A percentile compares a stretch with the other conserved stretches of the same genome.
These are phyloP conservation scores for Pythium guiyangense DNA, from an alignment of 352 stramenopile species.

Conservation along the genomic window DNA sequence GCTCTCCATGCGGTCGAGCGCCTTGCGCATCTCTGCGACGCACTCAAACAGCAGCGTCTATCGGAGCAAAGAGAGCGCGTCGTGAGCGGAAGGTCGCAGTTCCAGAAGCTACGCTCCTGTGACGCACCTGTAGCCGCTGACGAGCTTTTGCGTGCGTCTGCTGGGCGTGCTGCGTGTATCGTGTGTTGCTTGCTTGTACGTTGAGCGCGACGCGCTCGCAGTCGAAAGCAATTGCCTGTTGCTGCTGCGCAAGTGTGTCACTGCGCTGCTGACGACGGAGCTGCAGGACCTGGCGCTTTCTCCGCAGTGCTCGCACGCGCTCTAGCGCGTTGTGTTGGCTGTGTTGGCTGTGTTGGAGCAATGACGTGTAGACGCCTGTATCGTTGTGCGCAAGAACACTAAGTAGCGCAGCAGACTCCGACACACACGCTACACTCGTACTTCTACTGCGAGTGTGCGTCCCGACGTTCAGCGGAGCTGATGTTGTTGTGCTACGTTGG, in stretches of 20 bases:
- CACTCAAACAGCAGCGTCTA: slow-evolving; percentile 36
- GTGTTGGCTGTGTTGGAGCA: slow-evolving; percentile 7
- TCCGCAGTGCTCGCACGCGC: slow-evolving; percentile 7
- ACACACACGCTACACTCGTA: neutral
- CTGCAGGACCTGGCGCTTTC: neutral
- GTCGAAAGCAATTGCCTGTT: slow-evolving; percentile 6
- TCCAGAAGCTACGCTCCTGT: too few relatives aligned
- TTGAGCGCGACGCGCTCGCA: slow-evolving; percentile 5
- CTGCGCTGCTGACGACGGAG: neutral
- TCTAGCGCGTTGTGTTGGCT: neutral
- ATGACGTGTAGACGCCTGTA: neutral
- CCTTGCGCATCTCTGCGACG: slow-evolving; percentile 38
- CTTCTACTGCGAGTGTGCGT: neutral
- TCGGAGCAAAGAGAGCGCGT: neutral
- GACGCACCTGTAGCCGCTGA: slow-evolving; percentile 10
- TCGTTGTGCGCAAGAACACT: neutral
- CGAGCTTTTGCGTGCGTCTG: slow-evolving; percentile 4
- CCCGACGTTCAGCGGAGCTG: slow-evolving; percentile 4
- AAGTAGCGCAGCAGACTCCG: slow-evolving; percentile 2
- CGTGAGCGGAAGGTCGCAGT: neutral
- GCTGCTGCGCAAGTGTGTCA: slow-evolving; percentile 7
- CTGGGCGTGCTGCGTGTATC: slow-evolving; percentile 5
- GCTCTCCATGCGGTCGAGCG: slow-evolving; percentile 23
- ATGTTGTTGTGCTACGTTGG: neutral
- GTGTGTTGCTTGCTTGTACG: neutral